Evolutionary conservation across 192 early-diverging fungal genomes (phyloP), one percentile per base, ranked within the genome.

Genomic region (Coemansia umbellata): DNA sequence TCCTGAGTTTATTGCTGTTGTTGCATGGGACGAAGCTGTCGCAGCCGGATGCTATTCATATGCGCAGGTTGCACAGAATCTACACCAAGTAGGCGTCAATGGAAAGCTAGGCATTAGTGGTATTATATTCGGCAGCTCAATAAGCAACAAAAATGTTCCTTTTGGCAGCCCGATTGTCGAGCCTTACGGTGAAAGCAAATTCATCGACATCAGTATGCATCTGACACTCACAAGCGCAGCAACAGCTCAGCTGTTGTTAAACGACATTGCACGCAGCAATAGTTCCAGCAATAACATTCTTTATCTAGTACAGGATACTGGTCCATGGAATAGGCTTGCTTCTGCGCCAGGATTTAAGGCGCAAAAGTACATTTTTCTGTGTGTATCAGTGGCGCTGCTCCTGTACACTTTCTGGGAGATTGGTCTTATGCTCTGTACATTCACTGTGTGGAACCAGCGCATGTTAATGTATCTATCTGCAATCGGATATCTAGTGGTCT

Each of bases 381-480:
- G 41, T 5, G 23, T 56, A 1, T 64, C 68, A 0, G 45, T 51
- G 1, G 5, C 26, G 3, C 53, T 71, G 15, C 58, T 64, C 11
- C 22, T 71, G 19, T 71, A 71, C 42, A 55, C 53, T 9, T 51
- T 71, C 21, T 64, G 55, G 60, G 57, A 71, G 11, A 64, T 63
- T 11, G 68, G 55, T 8, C 60, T 71, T 9, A 54, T 55, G 31
- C 52, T 71, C 10, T 64, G 68, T 31, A 56, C 68, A 6, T 28
- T 27, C 13, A 59, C 60, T 3, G 51, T 59, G 4, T 71, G 68
- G 68, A 64, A 64, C 48, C 37, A 36, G 17, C 68, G 68, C 13
- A 64, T 71, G 47, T 53, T 71, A 4, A 71, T 71, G 61, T 71
- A 71, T 35, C 19, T 71, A 2, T 53, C 61, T 6, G 68, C 61